phyloP scores from a whole-genome alignment of 176 grass and related monocot species.

The Oryza punctata region DNA sequence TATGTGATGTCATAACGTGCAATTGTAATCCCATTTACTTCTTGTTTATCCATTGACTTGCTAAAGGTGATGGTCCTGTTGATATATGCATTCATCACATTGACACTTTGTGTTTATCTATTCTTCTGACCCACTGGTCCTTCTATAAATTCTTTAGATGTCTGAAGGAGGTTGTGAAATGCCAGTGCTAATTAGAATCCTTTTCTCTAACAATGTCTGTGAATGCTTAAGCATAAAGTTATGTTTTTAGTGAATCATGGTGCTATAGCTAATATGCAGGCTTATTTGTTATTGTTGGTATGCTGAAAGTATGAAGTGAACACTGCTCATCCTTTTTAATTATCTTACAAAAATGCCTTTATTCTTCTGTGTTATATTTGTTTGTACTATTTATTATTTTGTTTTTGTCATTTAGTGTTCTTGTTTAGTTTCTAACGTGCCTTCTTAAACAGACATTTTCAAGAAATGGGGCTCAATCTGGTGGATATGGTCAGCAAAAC shows the following conservation, averaged over 20 bases:
- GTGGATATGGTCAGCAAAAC: conserved; percentile 60
- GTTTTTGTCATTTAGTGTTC: not conserved
- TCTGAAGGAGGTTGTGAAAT: not conserved
- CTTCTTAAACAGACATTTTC: conserved; percentile 58
- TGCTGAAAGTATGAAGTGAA: not conserved
- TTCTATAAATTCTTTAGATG: not conserved
- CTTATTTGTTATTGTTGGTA: not conserved
- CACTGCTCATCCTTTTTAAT: not conserved
- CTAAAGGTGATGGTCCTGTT: conserved; percentile 17
- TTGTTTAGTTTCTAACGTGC: conserved; percentile 39
- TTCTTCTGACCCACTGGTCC: not conserved
- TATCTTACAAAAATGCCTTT: not conserved
- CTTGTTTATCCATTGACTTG: conserved; percentile 16
- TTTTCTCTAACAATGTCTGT: conserved; percentile 26
- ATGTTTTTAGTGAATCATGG: not conserved
- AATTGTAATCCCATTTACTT: conserved; percentile 20
- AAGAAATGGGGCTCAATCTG: conserved; percentile 45
- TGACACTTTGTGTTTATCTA: conserved; percentile 19
- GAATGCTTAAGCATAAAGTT: conserved; percentile 23
- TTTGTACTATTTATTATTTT: not conserved
- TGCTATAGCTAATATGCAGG: not conserved
- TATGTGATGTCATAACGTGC: conserved; percentile 36
- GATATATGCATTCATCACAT: conserved; percentile 24
- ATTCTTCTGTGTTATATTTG: conserved; percentile 22
- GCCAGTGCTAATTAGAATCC: conserved; percentile 2